Percentiles rank a stretch among this genome's conserved stretches.
phyloP scores from a whole-genome alignment of 352 stramenopile species.

The Phytophthora vignae region DNA sequence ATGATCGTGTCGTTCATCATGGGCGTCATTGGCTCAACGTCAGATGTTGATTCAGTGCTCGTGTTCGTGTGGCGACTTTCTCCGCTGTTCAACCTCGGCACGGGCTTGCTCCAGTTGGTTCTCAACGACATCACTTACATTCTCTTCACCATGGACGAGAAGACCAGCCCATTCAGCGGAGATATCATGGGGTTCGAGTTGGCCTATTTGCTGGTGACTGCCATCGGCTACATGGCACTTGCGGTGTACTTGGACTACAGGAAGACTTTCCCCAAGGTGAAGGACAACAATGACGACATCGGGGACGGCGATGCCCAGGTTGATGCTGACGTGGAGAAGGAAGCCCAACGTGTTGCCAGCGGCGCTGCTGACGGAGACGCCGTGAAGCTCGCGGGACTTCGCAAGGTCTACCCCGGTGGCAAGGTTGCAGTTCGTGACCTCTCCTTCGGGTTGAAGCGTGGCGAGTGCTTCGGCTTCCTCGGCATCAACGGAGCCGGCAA shows the following conservation, averaged over 20 bases:
- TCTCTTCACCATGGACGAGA: constrained; percentile 33
- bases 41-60: constrained; percentile 48
- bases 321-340: constrained; percentile 55
- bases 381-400: constrained; percentile 62
- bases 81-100: constrained; percentile 55
- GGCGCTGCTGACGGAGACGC: constrained; percentile 37
- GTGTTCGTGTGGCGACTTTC: constrained; percentile 74
- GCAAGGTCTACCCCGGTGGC: constrained; percentile 80
- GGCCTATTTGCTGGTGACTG: constrained; percentile 45
- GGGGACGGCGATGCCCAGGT: constrained; percentile 28
- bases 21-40: constrained; percentile 44
- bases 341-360: constrained; percentile 43
- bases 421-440: constrained; percentile 83
- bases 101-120: constrained; percentile 40
- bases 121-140: constrained; percentile 44
- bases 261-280: constrained; percentile 61
- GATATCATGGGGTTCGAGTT: constrained; percentile 67
- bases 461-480: constrained; percentile 94
- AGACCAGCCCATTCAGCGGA: constrained; percentile 52
- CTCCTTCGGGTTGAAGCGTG: constrained; percentile 74
- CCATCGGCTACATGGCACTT: constrained; percentile 44
- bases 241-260: constrained; percentile 65
- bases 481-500: constrained; percentile 96
- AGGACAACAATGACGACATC: constrained; percentile 14
- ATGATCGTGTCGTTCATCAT: constrained; percentile 66